Evolutionary conservation across 202 grass and related monocot genomes (phyloP), one percentile per base, ranked within the genome.

Genomic region (Schoenoplectus tabernaemontani): DNA sequence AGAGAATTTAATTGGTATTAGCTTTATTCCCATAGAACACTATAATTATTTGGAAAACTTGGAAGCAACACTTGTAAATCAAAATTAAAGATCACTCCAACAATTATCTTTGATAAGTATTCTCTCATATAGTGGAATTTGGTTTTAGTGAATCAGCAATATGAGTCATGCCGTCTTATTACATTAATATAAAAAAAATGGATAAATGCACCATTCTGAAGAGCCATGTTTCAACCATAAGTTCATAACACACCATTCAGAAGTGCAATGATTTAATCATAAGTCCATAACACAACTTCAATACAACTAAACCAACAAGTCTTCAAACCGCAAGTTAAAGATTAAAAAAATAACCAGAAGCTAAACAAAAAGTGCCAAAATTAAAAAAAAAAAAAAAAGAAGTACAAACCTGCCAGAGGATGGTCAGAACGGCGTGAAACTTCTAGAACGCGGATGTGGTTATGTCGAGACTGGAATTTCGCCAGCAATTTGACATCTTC

Each of bases 381-480:
- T 20, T 41, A 41, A 38, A 37, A 39, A 15, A 32, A 34, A 63
- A 22, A 38, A 12, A 11, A 60, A 11, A 13, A 11, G 2, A 2
- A 15, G 33, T 0, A 16, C 1, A 20, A 32, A 79, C 93, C 88
- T 43, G 93, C 90, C 23, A 96, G 81, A 16, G 90, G 86, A 61
- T 96, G 93, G 16, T 86, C 74, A 30, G 90, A 83, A 9, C 61
- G 80, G 3, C 65, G 86, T 26, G 90, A 96, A 56, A 96, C 93
- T 64, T 96, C 82, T 66, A 91, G 83, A n/a, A 96, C 88, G 56
- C 90, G 88, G 80, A 93, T 96, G 84, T 91, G 84, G 80, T 96
- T 96, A 82, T 96, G 26, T 0, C 59, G 81, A 46, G 93, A 89
- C 17, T 82, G 83, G 43, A 93, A 53, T 24, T 89, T 89, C 13